These are phyloP conservation scores for Chlorella variabilis DNA, from an alignment of 163 green algal species.

Conservation along the genomic window DNA sequence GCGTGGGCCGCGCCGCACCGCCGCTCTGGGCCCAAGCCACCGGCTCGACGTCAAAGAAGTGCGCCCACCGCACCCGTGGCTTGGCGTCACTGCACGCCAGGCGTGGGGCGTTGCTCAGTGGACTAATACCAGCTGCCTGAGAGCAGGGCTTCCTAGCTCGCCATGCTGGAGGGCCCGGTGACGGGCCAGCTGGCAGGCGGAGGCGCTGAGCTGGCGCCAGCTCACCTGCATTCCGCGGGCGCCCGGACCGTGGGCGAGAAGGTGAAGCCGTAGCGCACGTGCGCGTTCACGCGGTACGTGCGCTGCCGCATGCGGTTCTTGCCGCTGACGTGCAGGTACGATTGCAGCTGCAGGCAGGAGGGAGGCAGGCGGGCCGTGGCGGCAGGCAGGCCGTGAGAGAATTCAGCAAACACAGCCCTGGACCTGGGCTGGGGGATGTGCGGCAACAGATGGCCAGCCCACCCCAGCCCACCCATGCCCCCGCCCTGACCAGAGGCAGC, in stretches of 20 bases:
- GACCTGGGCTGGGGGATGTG: no score
- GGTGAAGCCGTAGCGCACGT: slow-evolving; percentile 68
- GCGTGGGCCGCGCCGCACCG: not conserved
- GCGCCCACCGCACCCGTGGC: slow-evolving; percentile 44
- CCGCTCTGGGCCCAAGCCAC: not conserved
- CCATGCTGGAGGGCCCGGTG: no score
- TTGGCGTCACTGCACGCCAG: slow-evolving; percentile 44
- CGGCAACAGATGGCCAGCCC: no score
- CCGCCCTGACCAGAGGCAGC: no score
- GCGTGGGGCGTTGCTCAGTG: no score
- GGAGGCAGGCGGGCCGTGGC: not conserved
- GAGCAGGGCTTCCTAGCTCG: no score
- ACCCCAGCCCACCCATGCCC: no score
- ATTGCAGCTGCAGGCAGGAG: slow-evolving; percentile 8
- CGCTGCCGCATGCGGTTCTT: slow-evolving; percentile 65
- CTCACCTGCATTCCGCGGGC: slow-evolving; percentile 26
- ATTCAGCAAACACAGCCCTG: no score
- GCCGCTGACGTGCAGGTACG: slow-evolving; percentile 17
- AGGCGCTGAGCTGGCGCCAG: no score
- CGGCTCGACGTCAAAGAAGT: slow-evolving; percentile 43
- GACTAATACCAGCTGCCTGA: no score
- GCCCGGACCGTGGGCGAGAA: slow-evolving; percentile 61
- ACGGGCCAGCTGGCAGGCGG: not conserved
- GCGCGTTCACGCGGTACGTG: slow-evolving; percentile 66
- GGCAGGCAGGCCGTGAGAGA: not conserved